Conservation (phyloP, 352 stramenopile genomes). For the Pythium sp. region DNA sequence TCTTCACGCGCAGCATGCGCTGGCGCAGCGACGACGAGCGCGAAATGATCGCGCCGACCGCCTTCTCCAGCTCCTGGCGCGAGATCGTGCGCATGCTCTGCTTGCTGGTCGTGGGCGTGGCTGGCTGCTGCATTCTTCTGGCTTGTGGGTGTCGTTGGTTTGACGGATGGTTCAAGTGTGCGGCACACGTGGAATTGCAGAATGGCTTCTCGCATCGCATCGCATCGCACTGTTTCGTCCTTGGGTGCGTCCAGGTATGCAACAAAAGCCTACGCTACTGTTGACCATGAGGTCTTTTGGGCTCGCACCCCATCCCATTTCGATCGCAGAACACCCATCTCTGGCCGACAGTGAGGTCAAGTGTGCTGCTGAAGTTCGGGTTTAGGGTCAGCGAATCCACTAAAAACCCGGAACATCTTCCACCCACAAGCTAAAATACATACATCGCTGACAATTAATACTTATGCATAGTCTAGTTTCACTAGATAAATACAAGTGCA, state of each 20-base stretch:
- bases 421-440: background rate
- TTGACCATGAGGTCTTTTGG: background rate
- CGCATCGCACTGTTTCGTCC: background rate
- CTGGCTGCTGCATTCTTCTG: conserved; percentile 4
- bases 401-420: background rate
- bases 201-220: conserved; percentile 6
- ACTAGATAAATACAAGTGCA: background rate
- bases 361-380: background rate
- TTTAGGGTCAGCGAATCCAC: background rate
- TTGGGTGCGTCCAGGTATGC: background rate
- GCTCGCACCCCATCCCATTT: background rate
- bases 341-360: background rate
- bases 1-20: conserved; percentile 23
- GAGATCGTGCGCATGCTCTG: conserved; percentile 17
- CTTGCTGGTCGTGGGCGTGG: conserved; percentile 7
- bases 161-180: background rate
- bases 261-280: background rate
- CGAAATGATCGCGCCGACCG: conserved; percentile 21
- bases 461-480: background rate
- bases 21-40: conserved; percentile 21
- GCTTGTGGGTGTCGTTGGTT: background rate
- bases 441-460: background rate
- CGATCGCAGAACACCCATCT: background rate
- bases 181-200: background rate
- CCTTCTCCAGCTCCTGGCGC: conserved; percentile 20